Evolutionary conservation across 2,329 filamentous ascomycete species (phyloP).

Genomic region (Sclerotiophoma versabilis): DNA sequence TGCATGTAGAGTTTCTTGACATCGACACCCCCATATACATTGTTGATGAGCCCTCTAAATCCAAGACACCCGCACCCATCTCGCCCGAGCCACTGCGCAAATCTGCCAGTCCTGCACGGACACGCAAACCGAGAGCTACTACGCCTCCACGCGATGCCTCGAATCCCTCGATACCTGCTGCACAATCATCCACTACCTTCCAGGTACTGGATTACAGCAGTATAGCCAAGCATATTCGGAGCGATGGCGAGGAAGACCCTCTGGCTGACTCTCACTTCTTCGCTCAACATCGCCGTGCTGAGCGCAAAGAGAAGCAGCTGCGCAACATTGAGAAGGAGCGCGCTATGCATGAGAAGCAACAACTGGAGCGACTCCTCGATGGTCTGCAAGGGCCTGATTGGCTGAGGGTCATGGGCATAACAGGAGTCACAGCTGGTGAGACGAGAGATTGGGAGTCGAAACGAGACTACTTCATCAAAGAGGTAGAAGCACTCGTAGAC

Average conservation of each 20-base stretch:
- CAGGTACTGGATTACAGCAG: conserved; percentile 54
- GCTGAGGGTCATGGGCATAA: conserved; percentile 90
- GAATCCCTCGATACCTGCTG: conserved; percentile 18
- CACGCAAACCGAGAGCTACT: conserved; percentile 31
- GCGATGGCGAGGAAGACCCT: conserved; percentile 57
- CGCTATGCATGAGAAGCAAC: conserved; percentile 70
- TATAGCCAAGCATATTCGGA: conserved; percentile 44
- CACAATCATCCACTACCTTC: conserved; percentile 41
- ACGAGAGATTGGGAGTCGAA: conserved; percentile 89
- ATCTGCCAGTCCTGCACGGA: conserved; percentile 35
- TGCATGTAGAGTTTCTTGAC: conserved; percentile 70
- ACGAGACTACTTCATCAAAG: conserved; percentile 81
- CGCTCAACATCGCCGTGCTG: conserved; percentile 66
- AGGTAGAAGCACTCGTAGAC: conserved; percentile 80
- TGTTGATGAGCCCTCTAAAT: conserved; percentile 62
- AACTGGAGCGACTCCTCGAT: conserved; percentile 74
- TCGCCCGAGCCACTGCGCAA: conserved; percentile 29
- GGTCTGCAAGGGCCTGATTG: conserved; percentile 91
- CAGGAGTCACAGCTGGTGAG: conserved; percentile 80
- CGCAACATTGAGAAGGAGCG: conserved; percentile 72
- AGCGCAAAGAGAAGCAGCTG: conserved; percentile 71
- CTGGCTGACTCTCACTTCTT: conserved; percentile 64
- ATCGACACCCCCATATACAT: conserved; percentile 76
- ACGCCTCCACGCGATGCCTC: conserved; percentile 27
- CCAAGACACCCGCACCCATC: conserved; percentile 29